Evolutionary conservation across 257 asterid genomes (phyloP).

Genomic region (Solanum paucissectum): DNA sequence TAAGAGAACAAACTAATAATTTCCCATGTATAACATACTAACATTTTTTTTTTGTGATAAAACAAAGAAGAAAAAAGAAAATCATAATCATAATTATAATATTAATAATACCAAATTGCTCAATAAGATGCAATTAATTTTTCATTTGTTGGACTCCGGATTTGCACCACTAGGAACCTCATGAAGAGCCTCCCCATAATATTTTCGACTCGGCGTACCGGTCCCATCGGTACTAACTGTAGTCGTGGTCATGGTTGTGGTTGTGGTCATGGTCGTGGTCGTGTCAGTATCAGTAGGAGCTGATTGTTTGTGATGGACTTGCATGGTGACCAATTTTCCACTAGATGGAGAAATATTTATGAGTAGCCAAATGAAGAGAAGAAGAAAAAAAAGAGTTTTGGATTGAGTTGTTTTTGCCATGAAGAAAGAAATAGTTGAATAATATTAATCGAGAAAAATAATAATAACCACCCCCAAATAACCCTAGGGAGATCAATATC

Average conservation of each 20-base stretch:
- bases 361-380: conserved; percentile 15
- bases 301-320: conserved; percentile 3
- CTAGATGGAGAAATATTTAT: neutral
- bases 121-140: neutral
- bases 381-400: conserved; percentile 9
- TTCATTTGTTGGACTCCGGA: conserved; percentile 61
- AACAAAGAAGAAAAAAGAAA: neutral
- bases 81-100: neutral
- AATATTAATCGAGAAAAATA: conserved; percentile 16
- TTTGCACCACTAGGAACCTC: conserved; percentile 90
- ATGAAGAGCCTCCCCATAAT: conserved; percentile 49
- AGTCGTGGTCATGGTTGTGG: neutral
- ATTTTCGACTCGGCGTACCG: neutral
- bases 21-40: neutral
- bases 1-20: neutral
- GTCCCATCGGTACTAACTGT: neutral
- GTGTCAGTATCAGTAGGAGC: neutral
- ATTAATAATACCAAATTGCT: neutral
- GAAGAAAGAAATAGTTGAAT: conserved; percentile 24
- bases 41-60: neutral
- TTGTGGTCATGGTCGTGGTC: neutral
- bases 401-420: conserved; percentile 40
- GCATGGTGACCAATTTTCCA: neutral
- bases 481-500: conserved; percentile 55
- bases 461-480: conserved; percentile 57